Base-by-base conservation (phyloP, 176 grass and related monocot species). In the Avena atlantica region DNA sequence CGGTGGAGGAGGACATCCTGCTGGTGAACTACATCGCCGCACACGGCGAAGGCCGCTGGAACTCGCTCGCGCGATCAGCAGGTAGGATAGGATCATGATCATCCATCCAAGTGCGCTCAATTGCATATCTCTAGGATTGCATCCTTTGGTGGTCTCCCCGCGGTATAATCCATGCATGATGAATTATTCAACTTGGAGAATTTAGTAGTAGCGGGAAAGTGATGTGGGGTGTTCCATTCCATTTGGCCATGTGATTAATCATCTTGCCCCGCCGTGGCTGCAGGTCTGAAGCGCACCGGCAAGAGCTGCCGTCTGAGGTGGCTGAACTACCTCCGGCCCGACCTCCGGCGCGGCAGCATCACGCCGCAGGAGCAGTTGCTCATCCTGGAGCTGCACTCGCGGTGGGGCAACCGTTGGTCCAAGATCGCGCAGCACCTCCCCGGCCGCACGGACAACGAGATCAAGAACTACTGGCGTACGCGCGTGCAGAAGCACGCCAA, bases 381-480 rank as follows among this genome's bases (percentile, higher is more conserved):
- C 70, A 98, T 98, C 90, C 94, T 98, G 0, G 93, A 98, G 89
- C 92, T 98, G 50, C 96, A 98, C 90, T 96, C 93, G 9, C 92
- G 96, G 17, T 98, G 96, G 96, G 96, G 96, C 21, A 98, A 98
- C 86, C 92, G 96, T 23, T 98, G 97, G 97, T 98, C 97, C 53
- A 98, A 98, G 90, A 98, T 98, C 79, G 97, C 97, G 47, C 93
- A 98, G 91, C 85, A 94, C 87, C 79, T 98, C 66, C 97, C 97
- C 0, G 97, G 97, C 12, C 86, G 97, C 85, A 98, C 97, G 3
- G 97, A 98, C 84, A 98, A 98, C 82, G 97, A 98, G 84, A 98
- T 98, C 86, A 98, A 98, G 90, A 98, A 98, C 85, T 98, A 98
- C 88, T 98, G 97, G 97, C 89, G 97, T 47, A 98, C 97, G 21